phyloP scores from a whole-genome alignment of 768 basidiomycete species.

The Kwoniella newhampshirensis region DNA sequence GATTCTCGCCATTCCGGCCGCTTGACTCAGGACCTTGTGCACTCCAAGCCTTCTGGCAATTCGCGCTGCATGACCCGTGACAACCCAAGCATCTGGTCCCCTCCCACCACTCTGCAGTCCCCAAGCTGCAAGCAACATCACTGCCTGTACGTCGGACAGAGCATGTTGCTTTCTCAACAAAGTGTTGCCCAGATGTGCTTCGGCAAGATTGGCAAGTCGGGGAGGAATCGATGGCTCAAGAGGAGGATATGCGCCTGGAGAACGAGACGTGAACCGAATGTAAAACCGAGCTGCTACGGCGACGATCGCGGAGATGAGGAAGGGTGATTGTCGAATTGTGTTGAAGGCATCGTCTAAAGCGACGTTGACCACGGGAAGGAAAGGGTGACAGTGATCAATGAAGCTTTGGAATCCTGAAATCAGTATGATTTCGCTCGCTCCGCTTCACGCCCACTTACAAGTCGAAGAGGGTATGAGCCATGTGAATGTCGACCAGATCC shows the following conservation, averaged over 20 bases:
- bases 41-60: slow-evolving; percentile 37
- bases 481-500: slow-evolving; percentile 24
- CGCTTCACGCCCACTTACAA: slow-evolving; percentile 24
- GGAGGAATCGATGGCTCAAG: slow-evolving; percentile 24
- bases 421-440: not conserved
- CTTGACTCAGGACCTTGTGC: slow-evolving; percentile 32
- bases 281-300: slow-evolving; percentile 41
- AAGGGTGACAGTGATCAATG: slow-evolving; percentile 40
- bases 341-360: slow-evolving; percentile 33
- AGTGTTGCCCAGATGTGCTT: slow-evolving; percentile 35
- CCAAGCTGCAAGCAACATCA: slow-evolving; percentile 37
- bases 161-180: slow-evolving; percentile 39
- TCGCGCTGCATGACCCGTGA: slow-evolving; percentile 38
- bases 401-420: slow-evolving; percentile 24
- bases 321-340: slow-evolving; percentile 30
- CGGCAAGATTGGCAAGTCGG: slow-evolving; percentile 30
- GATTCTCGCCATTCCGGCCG: slow-evolving; percentile 23
- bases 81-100: slow-evolving; percentile 42
- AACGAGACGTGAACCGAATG: slow-evolving; percentile 21
- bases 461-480: slow-evolving; percentile 34
- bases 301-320: slow-evolving; percentile 32
- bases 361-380: slow-evolving; percentile 41
- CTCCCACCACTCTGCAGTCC: slow-evolving; percentile 34
- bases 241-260: slow-evolving; percentile 6
- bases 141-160: slow-evolving; percentile 41